phyloP scores from a whole-genome alignment of 345 rosid genomes.

The Populus davidiana region DNA sequence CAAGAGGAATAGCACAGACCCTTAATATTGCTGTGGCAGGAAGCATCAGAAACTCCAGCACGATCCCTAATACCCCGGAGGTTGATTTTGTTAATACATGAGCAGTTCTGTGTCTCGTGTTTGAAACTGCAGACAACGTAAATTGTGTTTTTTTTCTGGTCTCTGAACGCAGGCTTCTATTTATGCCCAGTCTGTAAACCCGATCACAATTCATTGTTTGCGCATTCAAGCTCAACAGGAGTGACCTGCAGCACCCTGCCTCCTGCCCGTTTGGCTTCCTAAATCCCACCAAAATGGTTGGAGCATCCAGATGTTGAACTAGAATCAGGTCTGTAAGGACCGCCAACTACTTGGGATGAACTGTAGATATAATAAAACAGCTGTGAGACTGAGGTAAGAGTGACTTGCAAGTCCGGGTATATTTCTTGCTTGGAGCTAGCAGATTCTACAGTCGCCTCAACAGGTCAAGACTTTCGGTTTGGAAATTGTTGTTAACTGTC shows the following conservation, averaged over 20 bases:
- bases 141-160: neutral
- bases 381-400: neutral
- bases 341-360: neutral
- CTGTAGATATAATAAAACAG: neutral
- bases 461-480: neutral
- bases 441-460: neutral
- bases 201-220: neutral
- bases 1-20: neutral
- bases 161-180: neutral
- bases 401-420: neutral
- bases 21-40: neutral
- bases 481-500: constrained; percentile 9
- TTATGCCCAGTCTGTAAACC: no score
- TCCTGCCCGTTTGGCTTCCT: neutral
- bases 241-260: neutral
- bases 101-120: neutral
- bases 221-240: neutral
- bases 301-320: neutral
- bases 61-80: neutral
- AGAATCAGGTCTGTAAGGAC: neutral
- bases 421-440: neutral
- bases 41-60: neutral
- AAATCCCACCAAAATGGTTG: neutral
- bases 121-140: neutral
- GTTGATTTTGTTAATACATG: neutral